A percentile compares a stretch with the other conserved stretches of the same genome.
These are phyloP conservation scores for Podospora conica DNA, from an alignment of 495 filamentous ascomycete genomes.

Conservation along the genomic window DNA sequence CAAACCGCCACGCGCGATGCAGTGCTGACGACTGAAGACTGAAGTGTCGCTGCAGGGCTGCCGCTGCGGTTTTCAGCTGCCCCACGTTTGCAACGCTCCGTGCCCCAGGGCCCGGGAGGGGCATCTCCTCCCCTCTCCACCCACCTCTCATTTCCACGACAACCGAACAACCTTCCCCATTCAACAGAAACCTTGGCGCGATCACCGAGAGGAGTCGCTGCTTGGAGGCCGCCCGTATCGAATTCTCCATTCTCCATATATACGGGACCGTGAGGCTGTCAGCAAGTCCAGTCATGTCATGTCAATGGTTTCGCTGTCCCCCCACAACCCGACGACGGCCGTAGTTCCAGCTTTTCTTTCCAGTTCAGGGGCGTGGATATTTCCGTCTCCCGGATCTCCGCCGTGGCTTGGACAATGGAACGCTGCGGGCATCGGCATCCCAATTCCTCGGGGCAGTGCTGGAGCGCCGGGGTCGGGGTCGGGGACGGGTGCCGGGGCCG, in stretches of 20 bases:
- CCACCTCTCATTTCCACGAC: constrained; percentile 16
- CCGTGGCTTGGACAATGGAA: background rate
- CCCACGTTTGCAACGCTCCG: background rate
- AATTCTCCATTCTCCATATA: background rate
- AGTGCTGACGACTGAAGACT: background rate
- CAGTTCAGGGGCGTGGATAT: background rate
- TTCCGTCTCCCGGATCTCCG: background rate
- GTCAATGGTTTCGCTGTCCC: background rate
- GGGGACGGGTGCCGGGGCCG: background rate
- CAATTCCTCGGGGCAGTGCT: background rate
- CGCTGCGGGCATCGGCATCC: background rate
- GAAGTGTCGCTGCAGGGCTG: background rate
- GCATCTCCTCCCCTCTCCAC: background rate
- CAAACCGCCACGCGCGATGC: background rate
- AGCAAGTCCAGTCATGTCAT: too few species aligned
- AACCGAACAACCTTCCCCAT: constrained; percentile 7
- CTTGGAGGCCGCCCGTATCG: background rate
- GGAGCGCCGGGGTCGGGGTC: background rate
- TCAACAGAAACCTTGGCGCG: background rate
- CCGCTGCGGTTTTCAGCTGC: background rate
- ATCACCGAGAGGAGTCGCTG: background rate
- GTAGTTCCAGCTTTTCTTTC: too few species aligned
- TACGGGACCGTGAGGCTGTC: background rate
- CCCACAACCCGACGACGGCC: too few species aligned
- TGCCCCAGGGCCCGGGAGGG: too few species aligned